Base-by-base conservation (phyloP, 768 basidiomycete species). In the Tulasnella sp. region DNA sequence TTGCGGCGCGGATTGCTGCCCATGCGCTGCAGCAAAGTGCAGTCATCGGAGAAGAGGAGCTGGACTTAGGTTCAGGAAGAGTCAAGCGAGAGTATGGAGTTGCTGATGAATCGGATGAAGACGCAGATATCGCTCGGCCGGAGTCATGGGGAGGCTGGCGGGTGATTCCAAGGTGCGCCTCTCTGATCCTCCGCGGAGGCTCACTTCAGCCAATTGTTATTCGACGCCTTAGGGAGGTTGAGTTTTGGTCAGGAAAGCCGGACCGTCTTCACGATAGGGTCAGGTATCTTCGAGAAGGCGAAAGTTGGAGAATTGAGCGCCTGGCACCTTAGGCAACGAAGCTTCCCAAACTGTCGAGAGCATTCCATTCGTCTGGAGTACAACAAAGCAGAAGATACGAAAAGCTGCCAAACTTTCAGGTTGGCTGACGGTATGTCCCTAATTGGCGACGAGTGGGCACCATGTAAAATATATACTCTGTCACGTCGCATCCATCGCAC, bases 401-500 rank as follows among this genome's bases (percentile, higher is more conserved):
- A 12, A 49, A 22, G 2, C 9, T 49, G 9, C 17, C 8, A 22
- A 49, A 1, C n/a, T n/a, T n/a, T n/a, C 19, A 49, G 9, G 2
- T 49, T 49, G 22, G 19, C 2, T 15, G 9, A 49, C 8, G 6
- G 45, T 15, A 49, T 49, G 45, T 5, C 17, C 45, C 22, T 22
- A 1, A 22, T 22, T 22, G 4, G 8, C 2, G 19, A 49, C 19
- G 2, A 22, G 45, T 2, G 19, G 19, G 15, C 12, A 31, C 29
- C 25, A 22, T 29, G 29, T 25, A 25, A n/a, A 64, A 64, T 31
- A 25, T 64, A 31, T 9, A 64, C 17, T 42, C 9, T 42, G 42
- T 74, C 52, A 74, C 29, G 73, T 52, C 17, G 73, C 73, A 52
- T 74, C 73, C 73, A 74, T 74, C 15, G 73, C 73, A 6, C 64